phyloP scores from a whole-genome alignment of 2,329 filamentous ascomycete genomes.

The Sarocladiaceae sp. region DNA sequence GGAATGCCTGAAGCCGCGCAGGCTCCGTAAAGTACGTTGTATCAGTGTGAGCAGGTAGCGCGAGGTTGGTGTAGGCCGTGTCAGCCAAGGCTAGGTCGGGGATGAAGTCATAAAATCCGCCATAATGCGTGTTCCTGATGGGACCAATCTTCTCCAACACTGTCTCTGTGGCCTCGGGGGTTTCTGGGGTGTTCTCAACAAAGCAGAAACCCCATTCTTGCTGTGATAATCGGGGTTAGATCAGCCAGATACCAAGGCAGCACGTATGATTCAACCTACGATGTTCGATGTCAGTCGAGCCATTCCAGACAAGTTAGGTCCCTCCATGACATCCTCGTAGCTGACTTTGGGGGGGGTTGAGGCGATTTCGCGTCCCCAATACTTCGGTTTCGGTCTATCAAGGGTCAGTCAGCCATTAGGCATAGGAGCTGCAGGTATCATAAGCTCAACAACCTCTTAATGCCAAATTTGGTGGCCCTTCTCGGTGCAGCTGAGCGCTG shows the following conservation, averaged over 20 bases:
- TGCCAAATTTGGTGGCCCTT: slow-evolving; percentile 24
- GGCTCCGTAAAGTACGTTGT: slow-evolving; percentile 95
- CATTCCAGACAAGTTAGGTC: slow-evolving; percentile 26
- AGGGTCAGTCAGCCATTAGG: too few species aligned
- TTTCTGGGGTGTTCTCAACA: slow-evolving; percentile 59
- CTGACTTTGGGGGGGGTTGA: slow-evolving; percentile 49
- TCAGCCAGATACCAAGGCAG: background rate
- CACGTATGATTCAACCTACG: background rate
- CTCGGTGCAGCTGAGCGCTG: slow-evolving; percentile 23
- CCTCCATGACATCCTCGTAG: slow-evolving; percentile 54
- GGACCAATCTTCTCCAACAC: slow-evolving; percentile 78
- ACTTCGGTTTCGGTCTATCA: slow-evolving; percentile 20
- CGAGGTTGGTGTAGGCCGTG: slow-evolving; percentile 83
- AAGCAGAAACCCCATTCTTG: slow-evolving; percentile 69
- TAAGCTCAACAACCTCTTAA: too few species aligned
- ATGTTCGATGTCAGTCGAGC: slow-evolving; percentile 3
- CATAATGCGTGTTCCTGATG: slow-evolving; percentile 88
- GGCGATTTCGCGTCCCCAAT: slow-evolving; percentile 22
- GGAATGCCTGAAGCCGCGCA: slow-evolving; percentile 85
- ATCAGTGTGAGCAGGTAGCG: slow-evolving; percentile 82
- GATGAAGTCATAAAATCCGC: slow-evolving; percentile 73
- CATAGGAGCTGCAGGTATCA: too few species aligned
- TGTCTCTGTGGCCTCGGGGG: slow-evolving; percentile 64
- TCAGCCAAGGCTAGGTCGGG: slow-evolving; percentile 83
- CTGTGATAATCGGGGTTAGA: slow-evolving; percentile 33